phyloP scores from a whole-genome alignment of 2,329 filamentous ascomycete species.

The Sclerotinia trifoliorum region DNA sequence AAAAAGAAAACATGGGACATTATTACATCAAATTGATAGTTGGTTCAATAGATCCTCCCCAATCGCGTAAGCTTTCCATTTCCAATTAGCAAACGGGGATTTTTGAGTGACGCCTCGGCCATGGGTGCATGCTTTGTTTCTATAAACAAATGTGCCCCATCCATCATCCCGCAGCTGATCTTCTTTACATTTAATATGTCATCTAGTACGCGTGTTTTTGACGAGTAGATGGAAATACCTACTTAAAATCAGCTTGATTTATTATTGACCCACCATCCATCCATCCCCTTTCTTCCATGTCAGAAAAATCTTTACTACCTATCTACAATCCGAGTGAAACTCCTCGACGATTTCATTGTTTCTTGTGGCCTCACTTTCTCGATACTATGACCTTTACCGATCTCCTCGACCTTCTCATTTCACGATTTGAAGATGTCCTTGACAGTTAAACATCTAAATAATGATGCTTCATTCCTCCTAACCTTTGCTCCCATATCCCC shows the following conservation, averaged over 20 bases:
- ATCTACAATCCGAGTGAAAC: conserved; percentile 1
- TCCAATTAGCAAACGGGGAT: conserved; percentile 1
- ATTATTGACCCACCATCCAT: background rate
- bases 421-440: conserved; percentile 53
- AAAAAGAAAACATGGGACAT: background rate
- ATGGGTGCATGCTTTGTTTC: background rate
- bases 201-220: background rate
- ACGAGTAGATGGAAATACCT: background rate
- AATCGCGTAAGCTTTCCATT: conserved; percentile 20
- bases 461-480: conserved; percentile 63
- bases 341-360: background rate
- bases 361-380: conserved; percentile 8
- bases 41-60: background rate
- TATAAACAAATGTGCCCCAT: no score
- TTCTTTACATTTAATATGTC: background rate
- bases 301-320: conserved; percentile 17
- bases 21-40: background rate
- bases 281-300: conserved; percentile 8
- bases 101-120: background rate
- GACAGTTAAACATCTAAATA: conserved; percentile 62
- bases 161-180: conserved; percentile 4
- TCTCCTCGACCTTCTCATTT: conserved; percentile 25
- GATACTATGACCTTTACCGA: conserved; percentile 26
- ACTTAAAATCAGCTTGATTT: background rate
- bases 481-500: conserved; percentile 50